Evolutionary conservation across 2,329 filamentous ascomycete genomes (phyloP).

Genomic region (Periconia sp.): DNA sequence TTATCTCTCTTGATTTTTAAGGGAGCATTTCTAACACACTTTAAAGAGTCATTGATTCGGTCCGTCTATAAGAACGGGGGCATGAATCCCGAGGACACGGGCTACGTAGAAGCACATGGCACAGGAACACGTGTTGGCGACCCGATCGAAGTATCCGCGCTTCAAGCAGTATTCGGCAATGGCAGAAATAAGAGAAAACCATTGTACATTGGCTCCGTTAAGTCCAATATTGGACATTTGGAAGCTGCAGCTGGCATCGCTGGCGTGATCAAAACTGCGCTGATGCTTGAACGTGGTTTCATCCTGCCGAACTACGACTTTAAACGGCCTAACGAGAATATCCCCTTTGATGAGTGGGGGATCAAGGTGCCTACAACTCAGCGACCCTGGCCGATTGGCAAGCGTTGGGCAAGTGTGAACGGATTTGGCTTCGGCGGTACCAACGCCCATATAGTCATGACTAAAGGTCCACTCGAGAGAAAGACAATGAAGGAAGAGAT

Average conservation of each 20-base stretch:
- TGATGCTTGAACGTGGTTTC: slow-evolving; percentile 50
- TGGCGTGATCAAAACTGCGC: slow-evolving; percentile 47
- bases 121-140: slow-evolving; percentile 62
- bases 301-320: slow-evolving; percentile 47
- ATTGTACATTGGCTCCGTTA: slow-evolving; percentile 35
- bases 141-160: slow-evolving; percentile 33
- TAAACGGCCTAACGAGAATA: slow-evolving; percentile 40
- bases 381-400: slow-evolving; percentile 29
- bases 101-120: slow-evolving; percentile 45
- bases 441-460: slow-evolving; percentile 39
- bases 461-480: slow-evolving; percentile 21
- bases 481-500: slow-evolving; percentile 31
- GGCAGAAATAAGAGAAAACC: slow-evolving; percentile 24
- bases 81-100: slow-evolving; percentile 30
- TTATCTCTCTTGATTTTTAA: background rate
- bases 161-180: slow-evolving; percentile 29
- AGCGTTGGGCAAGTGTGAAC: slow-evolving; percentile 52
- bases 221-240: slow-evolving; percentile 42
- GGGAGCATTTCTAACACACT: slow-evolving; percentile 1
- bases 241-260: slow-evolving; percentile 36
- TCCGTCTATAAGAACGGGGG: slow-evolving; percentile 27
- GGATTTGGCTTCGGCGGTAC: slow-evolving; percentile 55
- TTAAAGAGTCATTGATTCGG: slow-evolving; percentile 23
- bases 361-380: slow-evolving; percentile 24
- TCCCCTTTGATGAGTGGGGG: slow-evolving; percentile 29